Percentiles rank a stretch among this genome's conserved stretches.
These are phyloP conservation scores for Tuctoria greenei DNA, from an alignment of 176 grass and related monocot species.

Conservation along the genomic window DNA sequence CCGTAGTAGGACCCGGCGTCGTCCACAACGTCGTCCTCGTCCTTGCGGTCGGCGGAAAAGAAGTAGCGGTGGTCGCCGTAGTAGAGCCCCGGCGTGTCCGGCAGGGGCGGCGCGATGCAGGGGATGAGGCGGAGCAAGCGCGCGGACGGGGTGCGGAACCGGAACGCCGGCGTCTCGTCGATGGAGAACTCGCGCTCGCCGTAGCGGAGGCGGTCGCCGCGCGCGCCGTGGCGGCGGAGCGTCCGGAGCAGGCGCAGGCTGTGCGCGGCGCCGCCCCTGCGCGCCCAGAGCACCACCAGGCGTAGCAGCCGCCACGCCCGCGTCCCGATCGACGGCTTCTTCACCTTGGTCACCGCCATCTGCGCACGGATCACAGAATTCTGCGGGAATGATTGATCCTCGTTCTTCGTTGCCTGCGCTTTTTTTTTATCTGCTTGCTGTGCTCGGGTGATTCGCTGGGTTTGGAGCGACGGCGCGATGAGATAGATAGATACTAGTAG, in stretches of 20 bases:
- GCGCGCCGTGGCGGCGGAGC: constrained; percentile 40
- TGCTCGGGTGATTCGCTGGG: not conserved
- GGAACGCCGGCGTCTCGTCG: constrained; percentile 78
- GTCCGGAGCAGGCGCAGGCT: constrained; percentile 57
- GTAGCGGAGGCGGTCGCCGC: constrained; percentile 29
- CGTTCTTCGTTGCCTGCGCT: not conserved
- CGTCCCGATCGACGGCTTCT: constrained; percentile 38
- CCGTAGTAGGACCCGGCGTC: not conserved
- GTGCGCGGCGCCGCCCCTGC: constrained; percentile 49
- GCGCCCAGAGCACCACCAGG: constrained; percentile 59
- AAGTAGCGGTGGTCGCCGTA: constrained; percentile 53
- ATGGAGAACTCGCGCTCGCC: constrained; percentile 87
- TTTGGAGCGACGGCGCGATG: too few species aligned
- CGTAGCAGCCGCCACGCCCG: constrained; percentile 67
- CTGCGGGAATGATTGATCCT: not conserved
- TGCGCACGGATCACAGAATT: not conserved
- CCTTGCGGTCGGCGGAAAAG: not conserved
- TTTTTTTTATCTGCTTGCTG: not conserved
- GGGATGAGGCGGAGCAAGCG: constrained; percentile 62
- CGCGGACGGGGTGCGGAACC: constrained; percentile 56
- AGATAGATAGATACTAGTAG: not conserved
- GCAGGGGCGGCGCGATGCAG: constrained; percentile 53
- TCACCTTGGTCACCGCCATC: not conserved
- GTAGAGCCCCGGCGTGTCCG: constrained; percentile 46
- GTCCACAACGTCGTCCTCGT: not conserved